Percentiles rank a stretch among this genome's conserved stretches.
Evolutionary conservation across 352 stramenopile species (phyloP).

Genomic region (Salisapilia sapeloensis): DNA sequence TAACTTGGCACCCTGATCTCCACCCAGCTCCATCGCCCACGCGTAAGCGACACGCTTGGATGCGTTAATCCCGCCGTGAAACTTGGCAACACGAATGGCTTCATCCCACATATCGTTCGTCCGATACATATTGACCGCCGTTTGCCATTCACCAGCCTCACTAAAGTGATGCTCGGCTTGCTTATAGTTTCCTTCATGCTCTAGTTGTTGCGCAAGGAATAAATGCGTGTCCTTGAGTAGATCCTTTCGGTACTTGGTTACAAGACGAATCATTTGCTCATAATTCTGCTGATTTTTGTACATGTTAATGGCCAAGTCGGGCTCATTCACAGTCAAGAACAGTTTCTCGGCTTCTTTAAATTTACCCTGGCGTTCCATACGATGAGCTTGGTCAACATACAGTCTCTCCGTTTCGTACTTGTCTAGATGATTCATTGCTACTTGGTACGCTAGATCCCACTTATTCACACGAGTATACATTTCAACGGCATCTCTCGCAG

Average conservation of each 20-base stretch:
- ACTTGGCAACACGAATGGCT: conserved; percentile 88
- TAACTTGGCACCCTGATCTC: conserved; percentile 81
- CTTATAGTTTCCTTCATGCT: conserved; percentile 86
- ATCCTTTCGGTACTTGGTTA: conserved; percentile 87
- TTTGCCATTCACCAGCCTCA: conserved; percentile 82
- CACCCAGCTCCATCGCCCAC: conserved; percentile 84
- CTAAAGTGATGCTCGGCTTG: conserved; percentile 89
- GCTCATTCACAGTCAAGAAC: conserved; percentile 86
- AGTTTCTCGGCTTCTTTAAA: conserved; percentile 90
- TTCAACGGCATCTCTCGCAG: conserved; percentile 79
- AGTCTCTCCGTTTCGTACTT: conserved; percentile 84
- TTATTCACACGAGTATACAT: conserved; percentile 90
- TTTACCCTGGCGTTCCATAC: conserved; percentile 80
- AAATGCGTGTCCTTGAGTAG: conserved; percentile 88
- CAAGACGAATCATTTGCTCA: conserved; percentile 90
- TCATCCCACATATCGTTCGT: conserved; percentile 91
- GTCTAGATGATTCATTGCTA: conserved; percentile 85
- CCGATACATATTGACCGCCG: conserved; percentile 90
- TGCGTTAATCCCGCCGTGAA: conserved; percentile 81
- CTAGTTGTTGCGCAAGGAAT: conserved; percentile 85
- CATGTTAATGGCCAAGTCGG: conserved; percentile 90
- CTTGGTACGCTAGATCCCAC: conserved; percentile 87
- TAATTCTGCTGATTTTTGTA: conserved; percentile 94
- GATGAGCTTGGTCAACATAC: conserved; percentile 87
- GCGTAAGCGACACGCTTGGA: conserved; percentile 89